Percentiles rank a stretch among this genome's conserved stretches.
Conservation (phyloP, 2,329 filamentous ascomycete species). For the Trichoderma koningiopsis region DNA sequence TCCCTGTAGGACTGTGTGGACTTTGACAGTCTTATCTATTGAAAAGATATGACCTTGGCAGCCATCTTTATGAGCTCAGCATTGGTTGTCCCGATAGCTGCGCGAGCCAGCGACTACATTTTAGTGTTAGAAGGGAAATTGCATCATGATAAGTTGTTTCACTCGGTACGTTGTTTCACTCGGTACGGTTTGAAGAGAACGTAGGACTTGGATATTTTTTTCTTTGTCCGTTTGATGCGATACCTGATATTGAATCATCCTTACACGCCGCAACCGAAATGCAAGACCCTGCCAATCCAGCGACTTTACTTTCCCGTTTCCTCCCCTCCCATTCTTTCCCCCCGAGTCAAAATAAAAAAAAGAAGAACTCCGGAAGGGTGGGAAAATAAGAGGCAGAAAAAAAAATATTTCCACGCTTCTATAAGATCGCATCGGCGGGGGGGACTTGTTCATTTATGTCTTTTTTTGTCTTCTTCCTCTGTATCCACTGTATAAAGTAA, state of each 20-base stretch:
- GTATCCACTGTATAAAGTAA: constrained; percentile 7
- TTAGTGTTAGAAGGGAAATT: too few relatives aligned
- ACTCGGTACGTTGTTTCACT: neutral
- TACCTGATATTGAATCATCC: constrained; percentile 55
- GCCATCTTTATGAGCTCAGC: neutral
- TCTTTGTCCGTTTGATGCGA: constrained; percentile 51
- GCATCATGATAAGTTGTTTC: neutral
- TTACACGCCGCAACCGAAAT: constrained; percentile 58
- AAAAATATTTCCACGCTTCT: constrained; percentile 33
- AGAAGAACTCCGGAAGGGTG: constrained; percentile 25
- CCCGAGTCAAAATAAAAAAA: neutral
- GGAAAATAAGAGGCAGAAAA: constrained; percentile 18
- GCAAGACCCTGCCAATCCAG: constrained; percentile 52
- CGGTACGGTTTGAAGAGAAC: neutral
- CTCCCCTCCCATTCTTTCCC: constrained; percentile 20
- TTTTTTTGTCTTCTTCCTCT: constrained; percentile 35
- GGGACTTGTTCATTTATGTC: constrained; percentile 36
- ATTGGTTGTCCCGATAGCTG: neutral
- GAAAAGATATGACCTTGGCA: neutral
- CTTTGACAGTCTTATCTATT: too few relatives aligned
- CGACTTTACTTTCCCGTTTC: constrained; percentile 38
- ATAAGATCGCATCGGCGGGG: constrained; percentile 38
- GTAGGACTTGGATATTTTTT: constrained; percentile 39
- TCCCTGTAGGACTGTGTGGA: too few relatives aligned
- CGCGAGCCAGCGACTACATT: neutral